Evolutionary conservation across 2,329 filamentous ascomycete species (phyloP).

Genomic region (Neoascochyta sp.): DNA sequence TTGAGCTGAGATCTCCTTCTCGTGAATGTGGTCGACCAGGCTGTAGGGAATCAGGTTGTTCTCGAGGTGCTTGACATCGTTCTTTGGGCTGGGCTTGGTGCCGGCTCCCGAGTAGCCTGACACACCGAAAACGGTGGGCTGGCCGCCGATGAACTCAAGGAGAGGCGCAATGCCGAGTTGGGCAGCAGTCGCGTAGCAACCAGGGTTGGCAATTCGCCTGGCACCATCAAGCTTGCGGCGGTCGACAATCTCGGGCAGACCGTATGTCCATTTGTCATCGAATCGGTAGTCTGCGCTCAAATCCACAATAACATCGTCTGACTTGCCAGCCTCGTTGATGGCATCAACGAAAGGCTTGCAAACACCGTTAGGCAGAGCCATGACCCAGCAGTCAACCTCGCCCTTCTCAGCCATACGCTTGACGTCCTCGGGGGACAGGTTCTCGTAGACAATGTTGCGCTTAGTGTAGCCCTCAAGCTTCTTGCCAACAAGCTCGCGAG

Average conservation of each 20-base stretch:
- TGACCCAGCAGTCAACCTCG: conserved; percentile 92
- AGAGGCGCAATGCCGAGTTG: conserved; percentile 86
- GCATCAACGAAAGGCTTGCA: conserved; percentile 93
- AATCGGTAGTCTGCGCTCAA: conserved; percentile 97
- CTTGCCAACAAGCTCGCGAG: conserved; percentile 84
- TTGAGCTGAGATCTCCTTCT: conserved; percentile 80
- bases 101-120: conserved; percentile 93
- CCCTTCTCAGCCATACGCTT: conserved; percentile 77
- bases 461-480: conserved; percentile 87
- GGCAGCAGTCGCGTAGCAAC: conserved; percentile 91
- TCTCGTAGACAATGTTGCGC: conserved; percentile 88
- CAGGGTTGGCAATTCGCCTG: conserved; percentile 84
- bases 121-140: conserved; percentile 83
- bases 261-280: conserved; percentile 80
- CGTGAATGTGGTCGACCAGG: conserved; percentile 90
- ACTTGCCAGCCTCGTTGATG: conserved; percentile 64
- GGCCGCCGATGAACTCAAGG: conserved; percentile 70
- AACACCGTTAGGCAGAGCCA: conserved; percentile 93
- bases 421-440: conserved; percentile 81
- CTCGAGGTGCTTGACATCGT: conserved; percentile 76
- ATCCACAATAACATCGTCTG: conserved; percentile 77
- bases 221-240: conserved; percentile 73
- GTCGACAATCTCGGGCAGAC: conserved; percentile 79
- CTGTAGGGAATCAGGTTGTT: conserved; percentile 91
- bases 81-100: conserved; percentile 91